These are phyloP conservation scores for Tubosaeta sp. DNA, from an alignment of 768 basidiomycete species.

Conservation along the genomic window DNA sequence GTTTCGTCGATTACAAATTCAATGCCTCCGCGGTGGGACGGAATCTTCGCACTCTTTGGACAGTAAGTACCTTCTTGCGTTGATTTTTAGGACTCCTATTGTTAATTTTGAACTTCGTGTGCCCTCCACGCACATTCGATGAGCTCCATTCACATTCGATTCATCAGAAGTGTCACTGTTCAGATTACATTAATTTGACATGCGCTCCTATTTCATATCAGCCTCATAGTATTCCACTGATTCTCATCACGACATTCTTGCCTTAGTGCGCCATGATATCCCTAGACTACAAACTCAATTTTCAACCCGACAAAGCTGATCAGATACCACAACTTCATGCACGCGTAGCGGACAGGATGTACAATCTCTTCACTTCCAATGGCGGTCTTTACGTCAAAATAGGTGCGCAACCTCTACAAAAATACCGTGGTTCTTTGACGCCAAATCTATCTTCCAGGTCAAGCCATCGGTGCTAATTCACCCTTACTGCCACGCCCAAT, in stretches of 20 bases:
- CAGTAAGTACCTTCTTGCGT: slow-evolving; percentile 32
- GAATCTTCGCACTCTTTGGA: slow-evolving; percentile 47
- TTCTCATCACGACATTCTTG: background rate
- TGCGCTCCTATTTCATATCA: background rate
- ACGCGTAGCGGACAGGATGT: slow-evolving; percentile 76
- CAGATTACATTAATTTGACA: background rate
- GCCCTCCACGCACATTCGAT: background rate
- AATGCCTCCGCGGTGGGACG: slow-evolving; percentile 47
- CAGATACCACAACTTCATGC: slow-evolving; percentile 78
- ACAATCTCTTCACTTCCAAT: slow-evolving; percentile 73
- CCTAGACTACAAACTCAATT: slow-evolving; percentile 85
- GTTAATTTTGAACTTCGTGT: background rate
- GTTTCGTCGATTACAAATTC: slow-evolving; percentile 38
- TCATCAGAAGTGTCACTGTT: too few species aligned
- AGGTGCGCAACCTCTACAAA: slow-evolving; percentile 35
- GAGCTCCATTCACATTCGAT: too few species aligned
- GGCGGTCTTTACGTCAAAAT: slow-evolving; percentile 87
- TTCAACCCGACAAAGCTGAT: slow-evolving; percentile 65
- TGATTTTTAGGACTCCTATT: background rate
- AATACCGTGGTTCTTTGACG: background rate
- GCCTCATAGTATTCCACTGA: background rate
- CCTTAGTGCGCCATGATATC: slow-evolving; percentile 64
- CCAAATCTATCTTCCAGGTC: slow-evolving; percentile 37
- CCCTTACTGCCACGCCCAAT: slow-evolving; percentile 80
- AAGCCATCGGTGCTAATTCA: slow-evolving; percentile 81